These are phyloP conservation scores for Saturnispora kantuleensis DNA, from an alignment of 805 yeast genomes.

Conservation along the genomic window DNA sequence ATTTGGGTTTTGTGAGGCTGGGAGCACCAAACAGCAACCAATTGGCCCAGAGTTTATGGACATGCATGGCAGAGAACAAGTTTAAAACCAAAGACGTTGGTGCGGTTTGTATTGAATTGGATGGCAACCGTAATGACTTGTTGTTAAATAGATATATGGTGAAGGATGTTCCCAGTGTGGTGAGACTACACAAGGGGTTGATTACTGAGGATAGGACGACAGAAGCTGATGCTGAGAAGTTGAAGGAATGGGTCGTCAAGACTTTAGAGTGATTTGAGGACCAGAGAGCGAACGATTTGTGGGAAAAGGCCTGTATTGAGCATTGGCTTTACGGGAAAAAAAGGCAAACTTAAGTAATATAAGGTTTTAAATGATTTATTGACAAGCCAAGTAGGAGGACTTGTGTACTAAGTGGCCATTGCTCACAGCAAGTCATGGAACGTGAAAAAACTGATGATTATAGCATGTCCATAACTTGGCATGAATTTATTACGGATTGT, in stretches of 20 bases:
- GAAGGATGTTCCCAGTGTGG: conserved; percentile 50
- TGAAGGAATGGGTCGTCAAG: conserved; percentile 8
- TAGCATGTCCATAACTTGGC: no score
- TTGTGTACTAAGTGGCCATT: no score
- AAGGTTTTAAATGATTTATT: no score
- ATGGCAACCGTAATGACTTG: conserved; percentile 34
- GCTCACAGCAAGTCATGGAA: no score
- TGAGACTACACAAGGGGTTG: conserved; percentile 57
- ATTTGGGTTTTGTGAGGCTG: conserved; percentile 42
- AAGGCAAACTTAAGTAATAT: no score
- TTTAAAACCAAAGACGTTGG: conserved; percentile 43
- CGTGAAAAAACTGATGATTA: no score
- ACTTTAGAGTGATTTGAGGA: not conserved
- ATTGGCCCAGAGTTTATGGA: conserved; percentile 52
- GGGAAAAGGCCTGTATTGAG: no score
- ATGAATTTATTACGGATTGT: no score
- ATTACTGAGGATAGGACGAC: conserved; percentile 31
- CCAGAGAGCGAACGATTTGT: not conserved
- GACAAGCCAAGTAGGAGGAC: no score
- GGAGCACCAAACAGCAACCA: conserved; percentile 56
- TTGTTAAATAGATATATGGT: conserved; percentile 47
- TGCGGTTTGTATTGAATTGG: conserved; percentile 12
- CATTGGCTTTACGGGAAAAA: no score
- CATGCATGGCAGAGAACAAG: conserved; percentile 59
- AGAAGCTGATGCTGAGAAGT: conserved; percentile 9